phyloP scores from a whole-genome alignment of 148 eudicot species.

The Vaccinium darrowii region DNA sequence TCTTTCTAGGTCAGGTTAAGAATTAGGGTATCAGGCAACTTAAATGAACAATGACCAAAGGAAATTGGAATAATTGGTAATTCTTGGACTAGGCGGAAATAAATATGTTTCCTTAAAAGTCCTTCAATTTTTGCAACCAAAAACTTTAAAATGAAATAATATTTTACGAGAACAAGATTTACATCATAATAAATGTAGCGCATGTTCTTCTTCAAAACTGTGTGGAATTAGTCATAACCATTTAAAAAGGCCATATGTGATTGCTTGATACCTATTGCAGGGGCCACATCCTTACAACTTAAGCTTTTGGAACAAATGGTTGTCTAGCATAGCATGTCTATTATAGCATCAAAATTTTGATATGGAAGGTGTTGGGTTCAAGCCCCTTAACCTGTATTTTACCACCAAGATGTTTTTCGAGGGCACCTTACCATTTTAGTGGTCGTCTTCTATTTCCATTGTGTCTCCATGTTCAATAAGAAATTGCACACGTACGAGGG shows the following conservation, averaged over 20 bases:
- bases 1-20: not conserved
- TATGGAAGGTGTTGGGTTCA: not conserved
- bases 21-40: not conserved
- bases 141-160: not conserved
- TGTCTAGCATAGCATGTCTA: not conserved
- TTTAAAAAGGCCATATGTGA: not conserved
- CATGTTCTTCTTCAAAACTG: not conserved
- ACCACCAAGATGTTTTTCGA: not conserved
- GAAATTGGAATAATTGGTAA: not conserved
- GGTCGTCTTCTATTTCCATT: not conserved
- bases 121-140: not conserved
- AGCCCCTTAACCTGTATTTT: not conserved
- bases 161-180: not conserved
- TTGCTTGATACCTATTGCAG: not conserved
- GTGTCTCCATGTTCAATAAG: not conserved
- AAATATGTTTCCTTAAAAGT: not conserved
- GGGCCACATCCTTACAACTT: not conserved
- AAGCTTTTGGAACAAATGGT: constrained; percentile 1
- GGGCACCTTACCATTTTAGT: not conserved
- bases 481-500: not conserved
- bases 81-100: not conserved
- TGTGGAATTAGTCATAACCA: not conserved
- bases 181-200: not conserved
- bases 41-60: not conserved
- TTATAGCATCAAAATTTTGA: not conserved